Evolutionary conservation across 305 asterid genomes (phyloP).

Genomic region (Fraxinus albicans): DNA sequence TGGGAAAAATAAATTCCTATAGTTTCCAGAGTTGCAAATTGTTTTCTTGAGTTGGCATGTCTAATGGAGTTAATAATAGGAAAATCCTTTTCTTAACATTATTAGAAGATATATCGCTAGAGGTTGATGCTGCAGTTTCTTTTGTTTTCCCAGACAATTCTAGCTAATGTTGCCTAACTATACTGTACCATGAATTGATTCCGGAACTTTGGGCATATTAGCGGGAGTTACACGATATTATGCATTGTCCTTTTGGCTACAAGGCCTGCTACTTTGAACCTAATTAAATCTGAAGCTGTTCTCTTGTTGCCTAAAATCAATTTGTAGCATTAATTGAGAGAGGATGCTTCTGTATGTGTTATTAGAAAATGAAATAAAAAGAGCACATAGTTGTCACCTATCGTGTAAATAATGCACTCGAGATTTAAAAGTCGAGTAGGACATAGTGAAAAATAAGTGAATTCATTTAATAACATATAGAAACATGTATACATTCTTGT

Average conservation of each 20-base stretch:
- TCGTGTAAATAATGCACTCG: not conserved
- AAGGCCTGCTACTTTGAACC: not conserved
- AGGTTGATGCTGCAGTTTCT: not conserved
- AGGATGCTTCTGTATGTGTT: not conserved
- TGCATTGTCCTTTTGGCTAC: not conserved
- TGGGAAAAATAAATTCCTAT: not conserved
- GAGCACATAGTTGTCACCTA: not conserved
- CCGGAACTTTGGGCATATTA: not conserved
- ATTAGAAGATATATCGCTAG: not conserved
- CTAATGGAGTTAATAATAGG: not conserved
- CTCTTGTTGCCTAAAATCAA: not conserved
- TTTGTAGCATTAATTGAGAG: not conserved
- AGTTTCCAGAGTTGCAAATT: not conserved
- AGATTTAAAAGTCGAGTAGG: not conserved
- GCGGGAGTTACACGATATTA: not conserved
- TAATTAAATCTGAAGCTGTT: not conserved
- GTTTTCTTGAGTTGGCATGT: not conserved
- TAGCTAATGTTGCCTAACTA: not conserved
- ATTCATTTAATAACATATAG: not conserved
- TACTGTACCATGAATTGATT: not conserved
- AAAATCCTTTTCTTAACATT: not conserved
- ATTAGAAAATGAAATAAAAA: not conserved
- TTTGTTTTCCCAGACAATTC: not conserved
- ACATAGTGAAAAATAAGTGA: not conserved
- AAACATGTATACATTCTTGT: not conserved